Evolutionary conservation across 768 basidiomycete species (phyloP).

Genomic region (Phylloporus sp.): DNA sequence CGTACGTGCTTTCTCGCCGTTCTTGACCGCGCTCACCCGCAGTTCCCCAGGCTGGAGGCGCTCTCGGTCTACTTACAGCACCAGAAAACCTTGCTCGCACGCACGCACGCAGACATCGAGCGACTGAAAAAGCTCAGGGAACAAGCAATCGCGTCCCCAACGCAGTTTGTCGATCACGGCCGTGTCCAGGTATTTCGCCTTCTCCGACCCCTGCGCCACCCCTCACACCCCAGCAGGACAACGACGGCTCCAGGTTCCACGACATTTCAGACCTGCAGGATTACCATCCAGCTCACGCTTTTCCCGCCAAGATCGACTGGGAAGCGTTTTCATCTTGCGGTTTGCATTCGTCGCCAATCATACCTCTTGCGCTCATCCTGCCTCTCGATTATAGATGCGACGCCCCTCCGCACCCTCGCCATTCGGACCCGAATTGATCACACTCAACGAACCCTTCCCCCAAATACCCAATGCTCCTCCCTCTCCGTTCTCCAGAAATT

Average conservation of each 20-base stretch:
- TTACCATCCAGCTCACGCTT: constrained; percentile 35
- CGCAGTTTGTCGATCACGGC: constrained; percentile 30
- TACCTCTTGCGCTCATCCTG: constrained; percentile 7
- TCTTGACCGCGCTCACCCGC: too few relatives aligned
- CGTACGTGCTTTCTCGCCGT: constrained; percentile 17
- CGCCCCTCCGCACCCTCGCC: constrained; percentile 47
- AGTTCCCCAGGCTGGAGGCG: constrained; percentile 48
- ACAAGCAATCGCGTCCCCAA: constrained; percentile 34
- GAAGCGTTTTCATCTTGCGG: constrained; percentile 51
- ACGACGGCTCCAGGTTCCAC: constrained; percentile 13
- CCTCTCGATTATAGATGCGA: constrained; percentile 41
- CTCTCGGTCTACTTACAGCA: constrained; percentile 60
- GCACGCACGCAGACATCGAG: constrained; percentile 60
- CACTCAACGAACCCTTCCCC: constrained; percentile 36
- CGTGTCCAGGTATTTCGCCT: constrained; percentile 31
- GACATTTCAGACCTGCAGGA: constrained; percentile 43
- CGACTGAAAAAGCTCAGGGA: constrained; percentile 44
- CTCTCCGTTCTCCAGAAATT: constrained; percentile 54
- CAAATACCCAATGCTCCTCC: constrained; percentile 36
- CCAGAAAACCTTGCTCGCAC: constrained; percentile 54
- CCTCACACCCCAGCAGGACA: constrained; percentile 19
- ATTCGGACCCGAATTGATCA: constrained; percentile 34
- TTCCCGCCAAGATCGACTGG: constrained; percentile 58
- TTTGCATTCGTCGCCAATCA: constrained; percentile 27
- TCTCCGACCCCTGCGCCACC: neutral